Conservation (phyloP, 2,329 filamentous ascomycete genomes). For the Colletotrichum salicis region DNA sequence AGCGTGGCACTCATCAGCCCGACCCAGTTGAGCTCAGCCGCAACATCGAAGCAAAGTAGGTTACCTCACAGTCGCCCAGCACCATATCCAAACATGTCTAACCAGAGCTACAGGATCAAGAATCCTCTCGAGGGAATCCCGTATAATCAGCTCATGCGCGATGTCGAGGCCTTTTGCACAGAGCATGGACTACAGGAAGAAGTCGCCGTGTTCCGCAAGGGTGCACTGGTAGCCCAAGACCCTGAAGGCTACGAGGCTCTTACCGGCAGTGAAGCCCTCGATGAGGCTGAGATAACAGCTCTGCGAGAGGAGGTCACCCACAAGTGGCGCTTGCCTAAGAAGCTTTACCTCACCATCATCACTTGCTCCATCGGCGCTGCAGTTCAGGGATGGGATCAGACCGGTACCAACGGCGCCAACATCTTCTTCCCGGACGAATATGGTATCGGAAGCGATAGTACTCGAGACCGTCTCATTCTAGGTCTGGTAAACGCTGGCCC, state of each 20-base stretch:
- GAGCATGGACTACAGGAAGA: slow-evolving; percentile 69
- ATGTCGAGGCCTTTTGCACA: slow-evolving; percentile 72
- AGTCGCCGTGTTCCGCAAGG: slow-evolving; percentile 69
- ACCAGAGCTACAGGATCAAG: slow-evolving; percentile 48
- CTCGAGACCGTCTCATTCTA: slow-evolving; percentile 59
- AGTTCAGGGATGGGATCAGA: slow-evolving; percentile 78
- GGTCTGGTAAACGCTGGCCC: slow-evolving; percentile 72
- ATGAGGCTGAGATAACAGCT: slow-evolving; percentile 67
- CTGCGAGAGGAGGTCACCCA: slow-evolving; percentile 72
- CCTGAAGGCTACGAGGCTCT: slow-evolving; percentile 71
- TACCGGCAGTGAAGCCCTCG: slow-evolving; percentile 65
- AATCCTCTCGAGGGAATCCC: slow-evolving; percentile 62
- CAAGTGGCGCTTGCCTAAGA: slow-evolving; percentile 73
- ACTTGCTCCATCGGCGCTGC: slow-evolving; percentile 76
- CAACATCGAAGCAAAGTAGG: slow-evolving; percentile 57
- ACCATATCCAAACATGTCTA: neutral
- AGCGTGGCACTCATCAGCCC: slow-evolving; percentile 19
- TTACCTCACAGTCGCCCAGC: neutral
- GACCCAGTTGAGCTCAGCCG: slow-evolving; percentile 45
- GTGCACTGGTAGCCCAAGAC: slow-evolving; percentile 79
- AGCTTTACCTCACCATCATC: slow-evolving; percentile 73
- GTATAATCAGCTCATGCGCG: slow-evolving; percentile 61
- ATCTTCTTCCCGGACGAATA: slow-evolving; percentile 65
- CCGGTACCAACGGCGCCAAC: slow-evolving; percentile 71
- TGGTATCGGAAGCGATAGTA: slow-evolving; percentile 48